Evolutionary conservation across 1,284 basidiomycete genomes (phyloP).

Genomic region (Rhizopogon parksii): DNA sequence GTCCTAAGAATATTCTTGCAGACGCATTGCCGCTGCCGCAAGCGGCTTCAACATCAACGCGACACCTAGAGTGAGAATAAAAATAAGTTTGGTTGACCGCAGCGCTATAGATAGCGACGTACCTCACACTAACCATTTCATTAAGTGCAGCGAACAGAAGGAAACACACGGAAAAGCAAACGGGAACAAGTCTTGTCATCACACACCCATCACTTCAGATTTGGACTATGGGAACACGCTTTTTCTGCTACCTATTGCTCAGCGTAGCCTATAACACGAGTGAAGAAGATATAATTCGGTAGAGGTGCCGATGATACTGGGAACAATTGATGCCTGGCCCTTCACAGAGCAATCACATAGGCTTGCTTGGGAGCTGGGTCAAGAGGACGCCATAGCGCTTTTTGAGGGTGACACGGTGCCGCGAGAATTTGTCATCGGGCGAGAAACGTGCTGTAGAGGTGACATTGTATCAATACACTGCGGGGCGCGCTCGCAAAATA

Average conservation of each 20-base stretch:
- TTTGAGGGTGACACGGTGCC: conserved; percentile 93
- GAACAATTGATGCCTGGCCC: too few species aligned
- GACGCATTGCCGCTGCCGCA: neutral
- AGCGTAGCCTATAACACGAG: neutral
- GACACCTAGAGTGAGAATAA: neutral
- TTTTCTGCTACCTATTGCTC: neutral
- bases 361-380: conserved; percentile 86
- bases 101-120: neutral
- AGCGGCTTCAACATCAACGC: neutral
- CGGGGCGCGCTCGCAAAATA: conserved; percentile 8
- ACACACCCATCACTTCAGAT: too few species aligned
- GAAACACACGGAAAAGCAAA: neutral
- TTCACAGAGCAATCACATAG: conserved; percentile 45
- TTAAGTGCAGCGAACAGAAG: neutral
- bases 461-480: neutral
- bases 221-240: neutral
- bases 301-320: neutral
- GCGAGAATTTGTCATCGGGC: conserved; percentile 95
- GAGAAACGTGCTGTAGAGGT: conserved; percentile 79
- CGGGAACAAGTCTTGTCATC: neutral
- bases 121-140: neutral
- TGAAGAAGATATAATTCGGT: neutral
- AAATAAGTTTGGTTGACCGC: too few species aligned
- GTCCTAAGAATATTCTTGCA: neutral
- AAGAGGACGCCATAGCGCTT: conserved; percentile 81